A percentile compares a stretch with the other conserved stretches of the same genome.
phyloP scores from a whole-genome alignment of 331 rosid genomes.

The Malus hybrid region DNA sequence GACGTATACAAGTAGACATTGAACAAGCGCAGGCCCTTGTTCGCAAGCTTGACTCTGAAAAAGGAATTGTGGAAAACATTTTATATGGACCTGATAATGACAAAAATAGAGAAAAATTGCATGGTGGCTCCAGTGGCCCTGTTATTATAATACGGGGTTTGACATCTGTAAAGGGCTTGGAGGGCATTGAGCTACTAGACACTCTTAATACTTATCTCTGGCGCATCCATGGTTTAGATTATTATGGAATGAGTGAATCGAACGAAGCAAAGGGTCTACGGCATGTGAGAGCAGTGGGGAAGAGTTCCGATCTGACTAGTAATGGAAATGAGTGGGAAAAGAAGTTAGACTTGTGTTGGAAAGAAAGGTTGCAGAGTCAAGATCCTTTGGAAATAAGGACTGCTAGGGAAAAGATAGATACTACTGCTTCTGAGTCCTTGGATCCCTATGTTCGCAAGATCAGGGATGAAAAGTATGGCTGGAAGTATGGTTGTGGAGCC shows the following conservation, averaged over 20 bases:
- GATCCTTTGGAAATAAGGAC: conserved; percentile 94
- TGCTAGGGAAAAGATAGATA: conserved; percentile 93
- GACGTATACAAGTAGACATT: conserved; percentile 70
- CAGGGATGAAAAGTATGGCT: conserved; percentile 98
- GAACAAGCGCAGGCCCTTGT: conserved; percentile 86
- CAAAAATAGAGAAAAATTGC: conserved; percentile 65
- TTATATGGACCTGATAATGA: conserved; percentile 61
- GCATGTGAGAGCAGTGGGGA: conserved; percentile 76
- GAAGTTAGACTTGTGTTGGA: conserved; percentile 83
- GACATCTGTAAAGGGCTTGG: conserved; percentile 91
- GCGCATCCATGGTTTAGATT: conserved; percentile 93
- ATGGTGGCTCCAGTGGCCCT: conserved; percentile 70
- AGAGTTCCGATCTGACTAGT: conserved; percentile 32
- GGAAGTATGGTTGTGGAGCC: conserved; percentile 99
- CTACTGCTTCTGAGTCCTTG: conserved; percentile 74
- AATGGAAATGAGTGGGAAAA: conserved; percentile 85
- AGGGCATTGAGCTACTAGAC: conserved; percentile 87
- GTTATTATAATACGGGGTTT: conserved; percentile 75
- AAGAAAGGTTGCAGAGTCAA: conserved; percentile 77
- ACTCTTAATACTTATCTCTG: conserved; percentile 95
- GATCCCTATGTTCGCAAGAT: conserved; percentile 92
- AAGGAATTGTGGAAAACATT: conserved; percentile 78
- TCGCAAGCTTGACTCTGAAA: conserved; percentile 79
- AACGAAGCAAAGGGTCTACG: conserved; percentile 83
- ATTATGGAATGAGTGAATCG: conserved; percentile 89